Base-by-base conservation (phyloP, 805 yeast species). In the Debaryomyces tyrocola region DNA sequence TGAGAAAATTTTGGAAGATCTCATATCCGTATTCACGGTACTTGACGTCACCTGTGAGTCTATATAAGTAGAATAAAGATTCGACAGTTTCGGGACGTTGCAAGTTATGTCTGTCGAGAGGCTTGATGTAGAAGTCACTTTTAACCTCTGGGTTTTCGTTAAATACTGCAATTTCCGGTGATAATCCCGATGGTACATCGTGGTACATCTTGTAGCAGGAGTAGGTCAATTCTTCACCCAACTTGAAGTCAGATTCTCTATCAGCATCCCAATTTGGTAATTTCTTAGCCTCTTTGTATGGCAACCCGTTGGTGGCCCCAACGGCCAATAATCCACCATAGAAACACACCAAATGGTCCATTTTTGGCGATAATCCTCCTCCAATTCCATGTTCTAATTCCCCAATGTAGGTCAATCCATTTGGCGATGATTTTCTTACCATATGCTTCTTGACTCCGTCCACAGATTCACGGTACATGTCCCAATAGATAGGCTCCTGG, bases 81-180 rank as follows among this genome's bases (percentile, higher is more conserved):
- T 91, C 97, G 1, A 90, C 96, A 2, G 97, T 89, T 64, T 91
- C 97, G 1, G 97, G 97, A 54, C 97, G 77, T 69, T 90, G 97
- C 51, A 91, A 70, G 64, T 90, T 90, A 64, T 91, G 97, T 43
- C 75, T 78, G 63, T 91, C 97, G 12, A 67, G 62, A 6, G 82
- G 83, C 61, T 87, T 87, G 57, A 89, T 83, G 48, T 54, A 62
- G 63, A 89, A 87, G 62, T 88, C 96, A 4, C 65, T 55, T 0
- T 70, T 59, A 9, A 60, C 64, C 10, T 56, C 58, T 2, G 64
- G 59, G 49, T 80, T 81, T 8, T 75, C 69, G 65, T 89, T 89
- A 75, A 92, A 92, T 1, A 85, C 86, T 7, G 81, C 97, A 62
- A 87, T 89, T 63, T 90, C 97, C 0, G 97, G 96, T 0, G 96